Conservation (phyloP, 495 filamentous ascomycete species). For the Schizothecium vesticola region DNA sequence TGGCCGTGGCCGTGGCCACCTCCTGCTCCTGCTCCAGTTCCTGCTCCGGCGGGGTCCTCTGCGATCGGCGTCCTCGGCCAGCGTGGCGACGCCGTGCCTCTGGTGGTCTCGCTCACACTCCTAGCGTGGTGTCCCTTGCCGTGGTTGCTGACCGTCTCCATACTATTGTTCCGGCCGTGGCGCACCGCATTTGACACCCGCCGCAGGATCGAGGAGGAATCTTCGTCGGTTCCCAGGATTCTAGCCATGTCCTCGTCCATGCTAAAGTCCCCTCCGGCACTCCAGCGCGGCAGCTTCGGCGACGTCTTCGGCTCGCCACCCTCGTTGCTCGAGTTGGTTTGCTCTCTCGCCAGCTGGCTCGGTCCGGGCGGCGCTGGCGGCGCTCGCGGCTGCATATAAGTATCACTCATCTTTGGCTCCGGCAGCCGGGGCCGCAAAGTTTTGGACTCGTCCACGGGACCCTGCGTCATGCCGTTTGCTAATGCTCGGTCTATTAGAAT, state of each 20-base stretch:
- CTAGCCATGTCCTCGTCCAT: constrained; percentile 89
- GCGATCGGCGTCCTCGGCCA: constrained; percentile 71
- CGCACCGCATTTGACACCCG: constrained; percentile 88
- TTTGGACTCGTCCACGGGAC: constrained; percentile 11
- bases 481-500: constrained; percentile 4
- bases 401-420: constrained; percentile 47
- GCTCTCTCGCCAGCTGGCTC: constrained; percentile 53
- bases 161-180: constrained; percentile 85
- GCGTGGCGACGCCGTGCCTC: constrained; percentile 49
- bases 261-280: constrained; percentile 68
- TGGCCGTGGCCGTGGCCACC: constrained; percentile 35
- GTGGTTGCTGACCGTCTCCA: constrained; percentile 43
- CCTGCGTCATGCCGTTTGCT: constrained; percentile 37
- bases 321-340: constrained; percentile 38
- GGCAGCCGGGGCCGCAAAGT: constrained; percentile 25
- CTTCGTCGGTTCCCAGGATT: constrained; percentile 66
- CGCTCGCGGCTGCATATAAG: constrained; percentile 59
- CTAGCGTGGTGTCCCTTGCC: constrained; percentile 41
- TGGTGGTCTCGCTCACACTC: constrained; percentile 54
- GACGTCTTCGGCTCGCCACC: constrained; percentile 53
- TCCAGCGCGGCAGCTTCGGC: constrained; percentile 70
- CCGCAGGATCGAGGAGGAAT: constrained; percentile 68
- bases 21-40: neutral
- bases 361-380: constrained; percentile 52
- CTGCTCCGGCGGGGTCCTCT: constrained; percentile 46